Percentiles rank a stretch among this genome's conserved stretches.
Evolutionary conservation across 2,329 filamentous ascomycete species (phyloP).

Genomic region (Fusarium heterosporum): DNA sequence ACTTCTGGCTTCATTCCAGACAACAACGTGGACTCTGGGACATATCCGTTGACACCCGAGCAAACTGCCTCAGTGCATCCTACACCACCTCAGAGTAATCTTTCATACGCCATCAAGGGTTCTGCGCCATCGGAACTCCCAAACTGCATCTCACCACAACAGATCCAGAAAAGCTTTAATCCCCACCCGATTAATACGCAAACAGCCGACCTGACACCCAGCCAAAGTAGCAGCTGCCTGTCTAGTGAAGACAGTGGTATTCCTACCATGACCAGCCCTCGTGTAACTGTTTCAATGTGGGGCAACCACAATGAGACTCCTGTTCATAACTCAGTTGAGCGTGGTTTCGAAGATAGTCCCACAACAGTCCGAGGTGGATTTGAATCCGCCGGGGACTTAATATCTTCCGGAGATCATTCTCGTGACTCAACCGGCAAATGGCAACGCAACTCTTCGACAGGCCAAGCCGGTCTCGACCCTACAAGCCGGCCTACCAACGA

Average conservation of each 20-base stretch:
- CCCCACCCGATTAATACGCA: slow-evolving; percentile 48
- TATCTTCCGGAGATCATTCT: slow-evolving; percentile 44
- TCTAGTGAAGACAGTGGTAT: slow-evolving; percentile 63
- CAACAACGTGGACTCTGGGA: slow-evolving; percentile 44
- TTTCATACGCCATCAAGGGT: slow-evolving; percentile 44
- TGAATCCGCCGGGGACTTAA: slow-evolving; percentile 56
- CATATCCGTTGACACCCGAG: slow-evolving; percentile 64
- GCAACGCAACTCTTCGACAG: slow-evolving; percentile 54
- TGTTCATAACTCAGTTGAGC: slow-evolving; percentile 55
- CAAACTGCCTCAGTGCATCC: slow-evolving; percentile 62
- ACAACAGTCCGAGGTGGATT: slow-evolving; percentile 52
- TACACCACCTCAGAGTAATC: slow-evolving; percentile 56
- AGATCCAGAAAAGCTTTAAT: slow-evolving; percentile 57
- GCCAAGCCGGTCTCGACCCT: slow-evolving; percentile 62
- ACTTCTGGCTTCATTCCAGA: slow-evolving; percentile 30
- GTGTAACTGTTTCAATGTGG: slow-evolving; percentile 68
- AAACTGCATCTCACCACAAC: slow-evolving; percentile 56
- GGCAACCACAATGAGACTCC: slow-evolving; percentile 56
- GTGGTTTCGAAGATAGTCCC: slow-evolving; percentile 54
- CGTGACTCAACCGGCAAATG: slow-evolving; percentile 59
- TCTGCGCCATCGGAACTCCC: slow-evolving; percentile 44
- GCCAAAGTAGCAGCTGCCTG: slow-evolving; percentile 61
- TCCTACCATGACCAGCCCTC: slow-evolving; percentile 63
- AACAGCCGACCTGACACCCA: slow-evolving; percentile 60
- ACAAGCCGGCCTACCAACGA: slow-evolving; percentile 57